Base-by-base conservation (phyloP, 805 yeast genomes). In the Barnettozyma botsteinii region DNA sequence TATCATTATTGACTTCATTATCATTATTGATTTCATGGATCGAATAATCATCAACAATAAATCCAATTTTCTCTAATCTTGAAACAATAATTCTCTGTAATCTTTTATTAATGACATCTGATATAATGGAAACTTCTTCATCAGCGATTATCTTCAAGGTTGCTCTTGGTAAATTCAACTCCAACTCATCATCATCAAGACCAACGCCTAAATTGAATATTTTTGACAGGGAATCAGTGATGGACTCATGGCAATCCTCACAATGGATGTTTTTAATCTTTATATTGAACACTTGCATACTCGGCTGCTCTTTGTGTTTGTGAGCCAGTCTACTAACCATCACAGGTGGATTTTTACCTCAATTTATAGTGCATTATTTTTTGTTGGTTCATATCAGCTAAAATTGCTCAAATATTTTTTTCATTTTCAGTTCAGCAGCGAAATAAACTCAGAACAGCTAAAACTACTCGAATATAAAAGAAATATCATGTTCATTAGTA, bases 191-290 rank as follows among this genome's bases (percentile, higher is more conserved):
- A n/a, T 31, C 29, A 14, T 35, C 31, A 29, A 19, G 12, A 14
- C 32, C 29, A 31, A 25, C 27, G 17, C 26, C 30, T 12, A 37
- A 8, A 14, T 44, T 33, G 21, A 33, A 36, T 22, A 37, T 37
- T 20, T 4, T 57, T 34, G 45, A 38, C 12, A 74, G 42, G 1
- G 58, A 43, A 7, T 47, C 39, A 14, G 49, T 47, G 17, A 78
- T 62, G 11, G 66, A 55, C 4, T 47, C 46, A 43, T 68, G 72
- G 50, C 85, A 79, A 28, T 70, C 72, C 3, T 60, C 61, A 51
- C 85, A 79, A 52, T 78, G 84, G 28, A 78, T 64, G 46, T 79
- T 78, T 2, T 40, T n/a, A 6, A 48, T 32, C 12, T 37, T 39
- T 1, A 48, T 14, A 13, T 25, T 34, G n/a, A 48, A 25, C 4